Base-by-base conservation (phyloP, 163 green algal species). In the Scenedesmus sp. region DNA sequence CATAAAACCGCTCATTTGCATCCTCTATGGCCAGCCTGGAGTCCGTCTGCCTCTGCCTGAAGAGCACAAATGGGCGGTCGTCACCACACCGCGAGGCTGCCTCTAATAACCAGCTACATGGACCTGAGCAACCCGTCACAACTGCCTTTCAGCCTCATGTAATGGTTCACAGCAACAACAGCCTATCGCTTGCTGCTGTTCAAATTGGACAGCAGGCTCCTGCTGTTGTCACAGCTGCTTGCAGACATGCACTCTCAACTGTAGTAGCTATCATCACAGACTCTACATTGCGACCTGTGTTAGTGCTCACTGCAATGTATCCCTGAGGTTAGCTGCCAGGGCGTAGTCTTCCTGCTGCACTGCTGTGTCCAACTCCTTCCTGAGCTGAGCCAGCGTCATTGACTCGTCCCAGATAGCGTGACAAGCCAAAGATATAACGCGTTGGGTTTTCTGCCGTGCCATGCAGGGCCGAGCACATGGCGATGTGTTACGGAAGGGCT, bases 1-100 rank as follows among this genome's bases (percentile, higher is more conserved):
- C 86, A 81, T 99, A 99, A 76, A 99, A 99, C 0, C 65, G 56
- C 0, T 88, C 82, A 70, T 99, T 99, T 12, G 96, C 96, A 78
- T 98, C 96, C 81, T 98, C 95, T 10, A 99, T 96, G 16, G 95
- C 96, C 79, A 96, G 86, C 44, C 89, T 88, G 18, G 56, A 87
- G 51, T 97, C 94, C 42, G 93, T 87, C 40, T 93, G 81, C 40
- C 94, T 94, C 43, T 92, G 93, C 89, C 94, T 97, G 92, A 33
- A 51, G 0, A 33, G 37, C 15, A 59, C 20, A 59, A 53, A 18
- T 1, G 81, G n/a, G 33, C 24, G 18, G 30, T 35, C 33, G 59
- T 2, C 56, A 68, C 3, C 3, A 7, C 56, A 68, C 18, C 26
- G 56, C 56, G 4, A 24, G 7, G 56, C 56, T 26, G 15, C 56